Evolutionary conservation across 2,329 filamentous ascomycete species (phyloP), one percentile per base, ranked within the genome.

Genomic region (Aspergillus tamarii): DNA sequence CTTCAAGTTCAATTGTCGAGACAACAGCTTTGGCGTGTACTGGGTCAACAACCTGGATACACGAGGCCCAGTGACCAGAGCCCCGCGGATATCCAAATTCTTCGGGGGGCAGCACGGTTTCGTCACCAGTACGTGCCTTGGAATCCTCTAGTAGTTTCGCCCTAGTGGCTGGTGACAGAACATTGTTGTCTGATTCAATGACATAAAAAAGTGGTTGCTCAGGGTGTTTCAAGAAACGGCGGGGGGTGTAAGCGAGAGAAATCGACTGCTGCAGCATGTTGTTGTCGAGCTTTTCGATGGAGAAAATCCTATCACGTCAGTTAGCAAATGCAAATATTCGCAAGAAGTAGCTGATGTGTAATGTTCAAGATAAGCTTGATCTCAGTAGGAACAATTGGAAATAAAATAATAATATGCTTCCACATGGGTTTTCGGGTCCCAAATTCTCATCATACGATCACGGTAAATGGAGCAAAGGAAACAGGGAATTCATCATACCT

Each of bases 371-470:
- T 28, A 16, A 6, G 30, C 36, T 67, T 66, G 72, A 73, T 81
- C 77, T 96, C 93, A 96, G 93, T 89, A 96, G 93, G 93, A 96
- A 96, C 93, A 96, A 96, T 96, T 96, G 92, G 89, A 84, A 74
- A 74, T 73, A 79, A 77, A 77, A 78, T 72, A 78, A 76, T 41
- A n/a, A 75, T 74, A 71, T 73, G 80, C 74, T 70, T 84, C 84
- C 83, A 80, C 78, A 83, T 76, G 58, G 58, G 67, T 54, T 54
- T 78, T 76, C 72, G 62, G 69, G 69, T 75, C 74, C 73, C 72
- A 74, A n/a, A 73, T 74, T 78, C 74, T 80, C 79, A 82, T 80
- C 77, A 75, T 75, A 74, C 77, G 77, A 83, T 81, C 80, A 59
- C 39, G 43, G 36, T 41, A 55, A n/a, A 53, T 16, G 30, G 19